Conservation (phyloP, 805 yeast species). For the Saccharomycopsis babjevae region DNA sequence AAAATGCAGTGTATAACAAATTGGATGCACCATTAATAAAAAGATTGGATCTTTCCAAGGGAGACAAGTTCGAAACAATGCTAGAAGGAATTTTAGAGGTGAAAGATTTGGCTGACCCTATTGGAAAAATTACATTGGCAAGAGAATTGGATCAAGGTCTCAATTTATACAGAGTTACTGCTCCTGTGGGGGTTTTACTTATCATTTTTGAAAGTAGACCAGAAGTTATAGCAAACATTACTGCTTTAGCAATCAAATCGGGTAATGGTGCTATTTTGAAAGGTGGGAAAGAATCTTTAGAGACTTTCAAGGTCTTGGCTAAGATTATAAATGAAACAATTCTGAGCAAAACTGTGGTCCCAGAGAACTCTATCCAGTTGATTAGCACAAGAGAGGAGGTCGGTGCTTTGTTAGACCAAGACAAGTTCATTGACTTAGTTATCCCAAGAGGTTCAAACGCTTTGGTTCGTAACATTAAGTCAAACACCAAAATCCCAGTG, state of each 20-base stretch:
- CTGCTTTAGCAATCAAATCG: conserved; percentile 90
- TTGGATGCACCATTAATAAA: conserved; percentile 66
- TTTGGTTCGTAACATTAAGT: conserved; percentile 77
- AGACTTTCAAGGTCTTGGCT: conserved; percentile 80
- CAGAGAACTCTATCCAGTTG: conserved; percentile 72
- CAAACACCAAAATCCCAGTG: conserved; percentile 88
- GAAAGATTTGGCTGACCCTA: conserved; percentile 80
- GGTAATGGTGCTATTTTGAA: conserved; percentile 95
- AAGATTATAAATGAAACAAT: conserved; percentile 54
- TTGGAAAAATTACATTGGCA: conserved; percentile 79
- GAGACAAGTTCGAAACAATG: conserved; percentile 89
- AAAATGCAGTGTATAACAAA: conserved; percentile 49
- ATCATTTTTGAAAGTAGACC: conserved; percentile 96
- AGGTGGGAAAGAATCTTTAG: conserved; percentile 90
- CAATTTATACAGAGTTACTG: conserved; percentile 69
- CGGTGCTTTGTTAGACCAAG: conserved; percentile 72
- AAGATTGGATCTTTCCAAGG: conserved; percentile 70
- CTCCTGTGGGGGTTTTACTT: conserved; percentile 89
- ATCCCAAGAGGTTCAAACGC: conserved; percentile 98
- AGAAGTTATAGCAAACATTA: conserved; percentile 95
- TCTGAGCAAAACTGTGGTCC: conserved; percentile 53
- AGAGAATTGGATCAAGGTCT: conserved; percentile 85
- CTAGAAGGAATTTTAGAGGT: conserved; percentile 90
- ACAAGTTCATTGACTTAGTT: conserved; percentile 83
- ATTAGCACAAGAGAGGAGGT: conserved; percentile 88